Evolutionary conservation across 164 flowering plant species (phyloP).

Genomic region (Malania oleifera): DNA sequence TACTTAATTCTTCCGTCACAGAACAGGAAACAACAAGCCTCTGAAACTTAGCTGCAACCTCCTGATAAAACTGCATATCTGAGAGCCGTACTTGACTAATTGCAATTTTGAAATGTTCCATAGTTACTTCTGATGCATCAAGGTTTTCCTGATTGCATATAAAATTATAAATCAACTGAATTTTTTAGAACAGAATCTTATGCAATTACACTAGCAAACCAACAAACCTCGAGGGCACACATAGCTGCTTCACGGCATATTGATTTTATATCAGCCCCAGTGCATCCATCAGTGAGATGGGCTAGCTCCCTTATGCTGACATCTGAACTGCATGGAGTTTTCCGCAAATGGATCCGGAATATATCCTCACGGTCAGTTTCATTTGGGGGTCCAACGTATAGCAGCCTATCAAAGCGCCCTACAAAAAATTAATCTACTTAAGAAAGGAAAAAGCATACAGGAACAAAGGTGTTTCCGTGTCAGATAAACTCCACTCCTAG

Average conservation of each 20-base stretch:
- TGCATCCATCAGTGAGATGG: slow-evolving; percentile 61
- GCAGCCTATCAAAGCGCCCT: slow-evolving; percentile 93
- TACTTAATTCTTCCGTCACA: slow-evolving; percentile 15
- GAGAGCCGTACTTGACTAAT: slow-evolving; percentile 56
- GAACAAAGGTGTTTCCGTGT: no score
- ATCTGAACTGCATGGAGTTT: slow-evolving; percentile 58
- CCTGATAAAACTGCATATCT: slow-evolving; percentile 41
- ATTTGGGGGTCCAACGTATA: slow-evolving; percentile 92
- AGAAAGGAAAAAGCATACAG: neutral
- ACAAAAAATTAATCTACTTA: slow-evolving; percentile 6
- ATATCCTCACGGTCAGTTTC: slow-evolving; percentile 67
- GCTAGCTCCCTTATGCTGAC: slow-evolving; percentile 64
- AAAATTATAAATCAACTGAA: neutral
- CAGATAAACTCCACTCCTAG: neutral
- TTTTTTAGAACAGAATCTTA: neutral
- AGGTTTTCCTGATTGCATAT: slow-evolving; percentile 51
- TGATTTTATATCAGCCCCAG: slow-evolving; percentile 87
- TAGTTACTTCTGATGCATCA: slow-evolving; percentile 52
- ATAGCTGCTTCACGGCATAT: slow-evolving; percentile 79
- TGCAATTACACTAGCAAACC: neutral
- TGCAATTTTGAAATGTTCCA: slow-evolving; percentile 63
- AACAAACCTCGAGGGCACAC: slow-evolving; percentile 65
- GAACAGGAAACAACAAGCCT: slow-evolving; percentile 44
- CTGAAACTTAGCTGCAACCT: slow-evolving; percentile 56
- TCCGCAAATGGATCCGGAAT: slow-evolving; percentile 69